These are phyloP conservation scores for Zygoascus hellenicus DNA, from an alignment of 1,139 yeast genomes.

Conservation along the genomic window DNA sequence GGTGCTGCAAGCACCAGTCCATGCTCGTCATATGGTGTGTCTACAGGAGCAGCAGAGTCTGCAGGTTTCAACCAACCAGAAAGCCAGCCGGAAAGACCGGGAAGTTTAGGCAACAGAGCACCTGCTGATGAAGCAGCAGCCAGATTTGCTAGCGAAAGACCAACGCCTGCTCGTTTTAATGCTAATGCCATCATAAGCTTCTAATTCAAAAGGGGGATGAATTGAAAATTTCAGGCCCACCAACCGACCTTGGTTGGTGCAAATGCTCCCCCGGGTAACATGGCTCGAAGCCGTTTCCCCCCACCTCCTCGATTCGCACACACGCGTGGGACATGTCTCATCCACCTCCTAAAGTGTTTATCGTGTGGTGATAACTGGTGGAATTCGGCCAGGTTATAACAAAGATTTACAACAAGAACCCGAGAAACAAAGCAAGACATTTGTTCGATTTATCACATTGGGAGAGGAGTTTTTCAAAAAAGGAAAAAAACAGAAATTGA, in stretches of 20 bases:
- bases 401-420: no score
- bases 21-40: conserved; percentile 28
- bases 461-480: background rate
- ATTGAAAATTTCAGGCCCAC: background rate
- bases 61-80: conserved; percentile 1
- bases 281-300: no score
- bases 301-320: no score
- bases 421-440: no score
- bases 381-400: no score
- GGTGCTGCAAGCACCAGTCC: conserved; percentile 86
- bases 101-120: background rate
- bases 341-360: no score
- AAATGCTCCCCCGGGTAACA: no score
- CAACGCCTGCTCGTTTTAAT: background rate
- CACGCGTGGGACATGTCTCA: no score
- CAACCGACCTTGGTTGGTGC: no score
- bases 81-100: conserved; percentile 4
- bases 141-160: background rate
- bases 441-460: no score
- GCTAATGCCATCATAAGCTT: conserved; percentile 1
- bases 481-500: no score
- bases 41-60: background rate
- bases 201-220: background rate
- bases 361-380: no score
- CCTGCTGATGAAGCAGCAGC: background rate